Percentiles rank a stretch among this genome's conserved stretches.
Evolutionary conservation across 2,329 filamentous ascomycete species (phyloP).

Genomic region (Fusarium tupiense): DNA sequence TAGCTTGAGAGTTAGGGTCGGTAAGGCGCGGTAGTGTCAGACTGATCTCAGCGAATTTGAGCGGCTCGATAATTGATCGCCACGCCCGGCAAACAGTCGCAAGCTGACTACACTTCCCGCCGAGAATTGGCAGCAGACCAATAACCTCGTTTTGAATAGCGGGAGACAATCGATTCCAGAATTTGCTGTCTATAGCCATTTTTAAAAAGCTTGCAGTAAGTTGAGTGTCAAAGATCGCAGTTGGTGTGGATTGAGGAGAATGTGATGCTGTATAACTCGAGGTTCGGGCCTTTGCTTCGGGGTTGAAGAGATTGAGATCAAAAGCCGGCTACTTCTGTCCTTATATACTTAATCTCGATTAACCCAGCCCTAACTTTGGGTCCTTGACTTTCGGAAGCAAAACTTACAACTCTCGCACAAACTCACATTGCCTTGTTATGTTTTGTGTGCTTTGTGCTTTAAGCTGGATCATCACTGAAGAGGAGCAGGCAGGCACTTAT

Average conservation of each 20-base stretch:
- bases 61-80: not conserved
- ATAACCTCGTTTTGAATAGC: not conserved
- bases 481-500: no score
- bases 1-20: not conserved
- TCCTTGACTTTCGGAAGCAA: no score
- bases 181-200: not conserved
- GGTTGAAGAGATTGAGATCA: not conserved
- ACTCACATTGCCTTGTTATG: no score
- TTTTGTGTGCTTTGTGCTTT: no score
- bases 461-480: no score
- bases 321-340: no score
- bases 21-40: not conserved
- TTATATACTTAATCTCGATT: no score
- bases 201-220: not conserved
- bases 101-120: not conserved
- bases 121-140: not conserved
- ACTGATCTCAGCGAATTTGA: not conserved
- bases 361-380: no score
- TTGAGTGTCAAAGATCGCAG: not conserved
- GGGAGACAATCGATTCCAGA: not conserved
- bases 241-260: not conserved
- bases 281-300: not conserved
- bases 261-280: not conserved
- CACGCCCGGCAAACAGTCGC: not conserved
- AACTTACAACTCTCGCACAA: no score